Evolutionary conservation across 140 eudicot genomes (phyloP).

Genomic region (Cichorium intybus): DNA sequence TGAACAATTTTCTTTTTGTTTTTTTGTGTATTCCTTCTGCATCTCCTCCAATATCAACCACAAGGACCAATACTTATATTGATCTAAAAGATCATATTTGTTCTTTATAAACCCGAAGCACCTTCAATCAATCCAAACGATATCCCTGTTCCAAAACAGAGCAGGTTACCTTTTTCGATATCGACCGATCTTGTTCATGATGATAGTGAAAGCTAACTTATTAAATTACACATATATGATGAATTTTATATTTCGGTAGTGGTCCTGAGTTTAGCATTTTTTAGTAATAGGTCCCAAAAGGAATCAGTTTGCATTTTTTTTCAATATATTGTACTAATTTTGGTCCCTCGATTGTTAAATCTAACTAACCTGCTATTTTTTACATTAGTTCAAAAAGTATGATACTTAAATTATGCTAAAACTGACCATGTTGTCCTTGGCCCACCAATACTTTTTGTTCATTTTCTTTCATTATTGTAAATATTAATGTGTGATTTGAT

Average conservation of each 20-base stretch:
- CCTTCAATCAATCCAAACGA: constrained; percentile 34
- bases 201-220: constrained; percentile 49
- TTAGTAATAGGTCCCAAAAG: too few species aligned
- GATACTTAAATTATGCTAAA: too few species aligned
- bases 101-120: constrained; percentile 32
- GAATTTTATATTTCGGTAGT: not conserved
- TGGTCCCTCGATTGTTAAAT: too few species aligned
- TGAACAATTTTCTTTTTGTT: not conserved
- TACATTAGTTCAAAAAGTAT: too few species aligned
- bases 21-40: constrained; percentile 33
- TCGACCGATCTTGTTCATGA: constrained; percentile 42
- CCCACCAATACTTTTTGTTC: too few species aligned
- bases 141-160: constrained; percentile 51
- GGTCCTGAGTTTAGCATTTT: too few species aligned
- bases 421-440: too few species aligned
- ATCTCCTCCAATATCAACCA: constrained; percentile 39
- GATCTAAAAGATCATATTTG: constrained; percentile 29
- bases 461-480: too few species aligned
- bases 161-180: constrained; percentile 49
- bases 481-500: too few species aligned
- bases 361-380: too few species aligned
- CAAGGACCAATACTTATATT: constrained; percentile 23
- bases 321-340: too few species aligned
- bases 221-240: not conserved
- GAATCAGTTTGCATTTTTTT: too few species aligned